Percentiles rank a stretch among this genome's conserved stretches.
Conservation (phyloP, 139 green algal species). For the Asterochloris sp. region DNA sequence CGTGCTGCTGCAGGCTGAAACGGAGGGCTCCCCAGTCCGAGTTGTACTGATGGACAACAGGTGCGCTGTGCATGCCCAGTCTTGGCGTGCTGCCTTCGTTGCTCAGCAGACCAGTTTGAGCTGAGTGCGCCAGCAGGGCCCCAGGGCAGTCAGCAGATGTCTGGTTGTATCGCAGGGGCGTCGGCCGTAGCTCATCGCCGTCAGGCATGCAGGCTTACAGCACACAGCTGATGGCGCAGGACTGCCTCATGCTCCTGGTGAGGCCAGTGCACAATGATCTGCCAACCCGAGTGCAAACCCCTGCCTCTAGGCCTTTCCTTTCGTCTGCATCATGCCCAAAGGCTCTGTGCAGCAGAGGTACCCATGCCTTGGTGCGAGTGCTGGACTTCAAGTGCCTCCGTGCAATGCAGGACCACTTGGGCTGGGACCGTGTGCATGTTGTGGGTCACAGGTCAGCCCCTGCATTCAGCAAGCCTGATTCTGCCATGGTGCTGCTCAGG, state of each 20-base stretch:
- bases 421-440: slow-evolving; percentile 48
- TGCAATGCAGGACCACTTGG: slow-evolving; percentile 46
- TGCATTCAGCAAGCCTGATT: no score
- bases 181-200: slow-evolving; percentile 45
- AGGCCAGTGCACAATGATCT: neutral
- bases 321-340: neutral
- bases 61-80: no score
- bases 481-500: no score
- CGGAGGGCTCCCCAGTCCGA: neutral
- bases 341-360: neutral
- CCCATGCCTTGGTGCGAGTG: neutral
- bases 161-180: slow-evolving; percentile 16
- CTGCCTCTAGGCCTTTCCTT: neutral
- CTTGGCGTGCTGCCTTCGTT: no score
- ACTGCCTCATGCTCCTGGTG: slow-evolving; percentile 34
- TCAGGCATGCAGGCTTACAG: slow-evolving; percentile 23
- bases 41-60: slow-evolving; percentile 54
- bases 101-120: no score
- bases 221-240: slow-evolving; percentile 52
- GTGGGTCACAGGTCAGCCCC: slow-evolving; percentile 41
- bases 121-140: no score
- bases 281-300: neutral
- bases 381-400: neutral
- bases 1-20: neutral
- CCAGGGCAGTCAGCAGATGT: no score